These are phyloP conservation scores for Alternaria ventricosa DNA, from an alignment of 2,329 filamentous ascomycete species.

Conservation along the genomic window DNA sequence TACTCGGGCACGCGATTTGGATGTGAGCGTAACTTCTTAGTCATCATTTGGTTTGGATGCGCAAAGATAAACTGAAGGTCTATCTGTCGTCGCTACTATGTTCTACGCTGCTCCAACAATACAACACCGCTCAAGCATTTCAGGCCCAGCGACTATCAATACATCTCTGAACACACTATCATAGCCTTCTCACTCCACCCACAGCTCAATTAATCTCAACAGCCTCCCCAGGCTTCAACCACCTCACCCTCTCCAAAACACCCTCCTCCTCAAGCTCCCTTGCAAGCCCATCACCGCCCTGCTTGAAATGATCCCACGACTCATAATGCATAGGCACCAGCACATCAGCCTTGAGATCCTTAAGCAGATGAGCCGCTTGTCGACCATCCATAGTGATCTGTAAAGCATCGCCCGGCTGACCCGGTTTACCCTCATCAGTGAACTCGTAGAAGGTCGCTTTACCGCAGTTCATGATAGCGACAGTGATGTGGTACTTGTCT, in stretches of 20 bases:
- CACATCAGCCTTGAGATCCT: background rate
- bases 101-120: too few relatives aligned
- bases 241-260: background rate
- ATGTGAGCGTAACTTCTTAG: too few relatives aligned
- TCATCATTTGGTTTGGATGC: too few relatives aligned
- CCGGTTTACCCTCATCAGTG: background rate
- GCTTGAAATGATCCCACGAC: background rate
- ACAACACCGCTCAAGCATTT: too few relatives aligned
- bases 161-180: too few relatives aligned
- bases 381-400: background rate
- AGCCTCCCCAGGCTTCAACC: background rate
- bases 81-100: too few relatives aligned
- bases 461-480: background rate
- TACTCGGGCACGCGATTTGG: too few relatives aligned
- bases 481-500: background rate
- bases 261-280: background rate
- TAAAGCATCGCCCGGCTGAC: background rate
- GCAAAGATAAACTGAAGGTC: too few relatives aligned
- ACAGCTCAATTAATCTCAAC: background rate
- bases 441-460: background rate
- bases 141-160: background rate
- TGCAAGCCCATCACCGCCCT: background rate
- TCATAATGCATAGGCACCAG: background rate
- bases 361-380: background rate
- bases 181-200: rapidly evolving